Evolutionary conservation across 2,329 filamentous ascomycete genomes (phyloP).

Genomic region (Xylaria arbuscula): DNA sequence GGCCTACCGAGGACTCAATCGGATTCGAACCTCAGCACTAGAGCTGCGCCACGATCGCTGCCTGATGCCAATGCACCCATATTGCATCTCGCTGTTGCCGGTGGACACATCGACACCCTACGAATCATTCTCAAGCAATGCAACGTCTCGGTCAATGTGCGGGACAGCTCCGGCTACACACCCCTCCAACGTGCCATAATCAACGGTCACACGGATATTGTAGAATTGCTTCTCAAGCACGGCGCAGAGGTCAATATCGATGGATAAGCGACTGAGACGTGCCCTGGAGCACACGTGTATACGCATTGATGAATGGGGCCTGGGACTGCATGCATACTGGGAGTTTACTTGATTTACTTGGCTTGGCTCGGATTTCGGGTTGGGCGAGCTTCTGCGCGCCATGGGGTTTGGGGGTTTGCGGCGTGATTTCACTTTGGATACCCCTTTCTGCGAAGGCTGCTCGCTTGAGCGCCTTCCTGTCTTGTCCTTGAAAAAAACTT

Average conservation of each 20-base stretch:
- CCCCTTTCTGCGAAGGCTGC: conserved; percentile 36
- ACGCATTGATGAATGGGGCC: conserved; percentile 34
- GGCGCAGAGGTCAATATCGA: conserved; percentile 41
- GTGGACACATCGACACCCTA: conserved; percentile 43
- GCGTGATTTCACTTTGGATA: conserved; percentile 41
- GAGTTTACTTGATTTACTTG: conserved; percentile 36
- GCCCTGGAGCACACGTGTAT: conserved; percentile 26
- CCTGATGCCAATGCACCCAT: conserved; percentile 42
- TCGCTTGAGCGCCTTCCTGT: conserved; percentile 38
- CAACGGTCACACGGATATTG: conserved; percentile 44
- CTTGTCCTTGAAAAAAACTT: conserved; percentile 21
- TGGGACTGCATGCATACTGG: conserved; percentile 38
- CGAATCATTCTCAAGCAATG: conserved; percentile 43
- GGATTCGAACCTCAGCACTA: conserved; percentile 32
- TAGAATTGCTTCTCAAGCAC: conserved; percentile 42
- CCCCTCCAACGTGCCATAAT: conserved; percentile 44
- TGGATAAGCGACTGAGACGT: conserved; percentile 25
- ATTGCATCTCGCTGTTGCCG: conserved; percentile 43
- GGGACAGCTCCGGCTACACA: conserved; percentile 43
- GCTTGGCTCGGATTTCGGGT: conserved; percentile 24
- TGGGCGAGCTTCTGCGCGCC: conserved; percentile 16
- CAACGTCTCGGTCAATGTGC: conserved; percentile 42
- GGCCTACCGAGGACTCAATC: conserved; percentile 27
- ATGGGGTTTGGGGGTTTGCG: conserved; percentile 29
- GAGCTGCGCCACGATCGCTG: conserved; percentile 38